These are phyloP conservation scores for Hypoxylon lenormandii DNA, from an alignment of 495 filamentous ascomycete species.

Conservation along the genomic window DNA sequence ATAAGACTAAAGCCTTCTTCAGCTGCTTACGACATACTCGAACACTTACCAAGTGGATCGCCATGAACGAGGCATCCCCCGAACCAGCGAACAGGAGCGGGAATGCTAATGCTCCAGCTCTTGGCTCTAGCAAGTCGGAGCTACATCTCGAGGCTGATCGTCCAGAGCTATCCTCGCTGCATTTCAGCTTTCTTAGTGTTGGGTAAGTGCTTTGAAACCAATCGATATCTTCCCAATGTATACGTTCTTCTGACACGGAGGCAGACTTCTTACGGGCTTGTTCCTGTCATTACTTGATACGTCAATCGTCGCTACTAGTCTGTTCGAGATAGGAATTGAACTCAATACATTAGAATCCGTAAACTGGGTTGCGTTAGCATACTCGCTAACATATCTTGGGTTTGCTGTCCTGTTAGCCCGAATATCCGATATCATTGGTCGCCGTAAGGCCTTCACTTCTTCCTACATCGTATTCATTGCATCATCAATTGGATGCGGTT, in stretches of 20 bases:
- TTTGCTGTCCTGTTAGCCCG: slow-evolving; percentile 63
- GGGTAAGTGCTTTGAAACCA: slow-evolving; percentile 30
- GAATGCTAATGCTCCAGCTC: slow-evolving; percentile 15
- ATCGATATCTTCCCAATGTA: neutral
- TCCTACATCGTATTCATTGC: slow-evolving; percentile 65
- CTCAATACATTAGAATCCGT: slow-evolving; percentile 52
- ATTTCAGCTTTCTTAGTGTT: slow-evolving; percentile 39
- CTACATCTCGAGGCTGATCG: neutral
- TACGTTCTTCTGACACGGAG: slow-evolving; percentile 24
- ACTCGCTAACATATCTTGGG: slow-evolving; percentile 60
- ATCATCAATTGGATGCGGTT: slow-evolving; percentile 68
- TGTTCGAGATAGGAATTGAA: slow-evolving; percentile 59
- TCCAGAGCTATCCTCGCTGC: slow-evolving; percentile 33
- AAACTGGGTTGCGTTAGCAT: slow-evolving; percentile 63
- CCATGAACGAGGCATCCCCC: slow-evolving; percentile 15
- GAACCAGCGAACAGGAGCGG: slow-evolving; percentile 17
- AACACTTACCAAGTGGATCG: neutral
- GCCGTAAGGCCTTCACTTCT: slow-evolving; percentile 59
- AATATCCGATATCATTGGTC: slow-evolving; percentile 66
- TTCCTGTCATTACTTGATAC: slow-evolving; percentile 59
- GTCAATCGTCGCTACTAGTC: slow-evolving; percentile 61
- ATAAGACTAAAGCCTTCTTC: slow-evolving; percentile 14
- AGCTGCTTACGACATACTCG: slow-evolving; percentile 1
- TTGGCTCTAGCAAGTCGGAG: slow-evolving; percentile 13
- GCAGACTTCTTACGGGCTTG: slow-evolving; percentile 47